These are phyloP conservation scores for Collybia sordida DNA, from an alignment of 768 basidiomycete species.

Conservation along the genomic window DNA sequence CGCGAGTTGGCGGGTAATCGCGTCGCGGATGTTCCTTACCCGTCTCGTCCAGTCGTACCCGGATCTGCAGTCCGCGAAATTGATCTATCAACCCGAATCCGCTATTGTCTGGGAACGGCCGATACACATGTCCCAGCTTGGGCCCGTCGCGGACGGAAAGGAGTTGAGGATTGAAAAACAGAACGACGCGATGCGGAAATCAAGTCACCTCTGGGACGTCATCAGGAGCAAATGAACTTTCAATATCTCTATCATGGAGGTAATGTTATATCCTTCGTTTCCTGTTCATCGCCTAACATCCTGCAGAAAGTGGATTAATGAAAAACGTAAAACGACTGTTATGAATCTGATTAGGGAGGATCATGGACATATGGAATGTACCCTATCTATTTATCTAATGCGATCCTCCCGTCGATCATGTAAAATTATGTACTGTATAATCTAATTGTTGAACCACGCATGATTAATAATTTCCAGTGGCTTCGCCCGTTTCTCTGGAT, in stretches of 20 bases:
- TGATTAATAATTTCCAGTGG: constrained; percentile 19
- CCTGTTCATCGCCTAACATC: no score
- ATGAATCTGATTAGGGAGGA: no score
- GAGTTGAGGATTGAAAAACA: constrained; percentile 15
- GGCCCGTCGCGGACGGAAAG: not conserved
- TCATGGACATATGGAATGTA: no score
- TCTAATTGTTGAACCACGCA: constrained; percentile 16
- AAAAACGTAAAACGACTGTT: no score
- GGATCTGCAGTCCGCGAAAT: constrained; percentile 9
- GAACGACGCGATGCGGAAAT: not conserved
- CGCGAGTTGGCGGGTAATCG: constrained; percentile 8
- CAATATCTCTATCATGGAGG: no score
- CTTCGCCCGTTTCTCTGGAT: constrained; percentile 15
- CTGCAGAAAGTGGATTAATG: no score
- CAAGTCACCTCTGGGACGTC: no score
- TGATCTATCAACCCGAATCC: constrained; percentile 14
- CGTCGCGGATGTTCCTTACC: constrained; percentile 12
- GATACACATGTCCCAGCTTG: not conserved
- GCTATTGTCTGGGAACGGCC: constrained; percentile 15
- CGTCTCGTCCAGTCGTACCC: constrained; percentile 13
- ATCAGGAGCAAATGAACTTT: no score
- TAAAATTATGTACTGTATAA: not conserved
- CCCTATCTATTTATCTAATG: no score
- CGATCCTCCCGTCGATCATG: no score
- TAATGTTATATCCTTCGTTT: no score